Conservation (phyloP, 352 stramenopile genomes). For the Pythium dissotocum region DNA sequence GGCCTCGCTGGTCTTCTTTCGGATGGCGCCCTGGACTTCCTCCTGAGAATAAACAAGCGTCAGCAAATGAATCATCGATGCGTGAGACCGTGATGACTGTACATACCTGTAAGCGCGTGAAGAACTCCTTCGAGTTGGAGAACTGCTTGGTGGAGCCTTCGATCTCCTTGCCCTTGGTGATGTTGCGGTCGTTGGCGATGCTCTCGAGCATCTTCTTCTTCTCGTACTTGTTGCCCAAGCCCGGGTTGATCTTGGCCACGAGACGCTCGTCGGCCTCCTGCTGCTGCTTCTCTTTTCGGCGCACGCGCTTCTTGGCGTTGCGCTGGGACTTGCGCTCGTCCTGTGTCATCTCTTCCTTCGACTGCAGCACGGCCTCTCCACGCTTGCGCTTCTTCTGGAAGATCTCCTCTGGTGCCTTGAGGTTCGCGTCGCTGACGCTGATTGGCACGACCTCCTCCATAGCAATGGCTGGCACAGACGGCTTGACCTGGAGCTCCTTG, state of each 20-base stretch:
- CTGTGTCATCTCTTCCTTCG: constrained; percentile 88
- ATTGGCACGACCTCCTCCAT: constrained; percentile 87
- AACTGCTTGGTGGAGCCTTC: constrained; percentile 83
- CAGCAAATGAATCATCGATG: neutral
- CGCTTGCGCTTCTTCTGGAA: constrained; percentile 89
- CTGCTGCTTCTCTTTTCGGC: constrained; percentile 90
- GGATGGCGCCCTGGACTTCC: constrained; percentile 33
- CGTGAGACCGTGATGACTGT: neutral
- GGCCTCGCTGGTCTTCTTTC: constrained; percentile 25
- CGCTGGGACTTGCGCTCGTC: constrained; percentile 83
- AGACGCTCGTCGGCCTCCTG: constrained; percentile 91
- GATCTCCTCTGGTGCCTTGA: constrained; percentile 81
- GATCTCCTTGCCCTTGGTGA: constrained; percentile 83
- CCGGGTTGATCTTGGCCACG: constrained; percentile 93
- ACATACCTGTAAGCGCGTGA: constrained; percentile 67
- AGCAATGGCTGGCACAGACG: constrained; percentile 74
- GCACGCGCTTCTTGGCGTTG: constrained; percentile 90
- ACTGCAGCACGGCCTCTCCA: constrained; percentile 75
- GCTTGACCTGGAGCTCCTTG: constrained; percentile 89
- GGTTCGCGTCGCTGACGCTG: constrained; percentile 82
- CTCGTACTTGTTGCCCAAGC: constrained; percentile 95
- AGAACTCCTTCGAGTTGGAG: constrained; percentile 89
- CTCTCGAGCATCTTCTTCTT: constrained; percentile 92
- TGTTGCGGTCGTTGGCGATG: constrained; percentile 75
- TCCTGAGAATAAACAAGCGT: constrained; percentile 16